These are phyloP conservation scores for Lasiodiplodia sp. DNA, from an alignment of 2,329 filamentous ascomycete genomes.

Conservation along the genomic window DNA sequence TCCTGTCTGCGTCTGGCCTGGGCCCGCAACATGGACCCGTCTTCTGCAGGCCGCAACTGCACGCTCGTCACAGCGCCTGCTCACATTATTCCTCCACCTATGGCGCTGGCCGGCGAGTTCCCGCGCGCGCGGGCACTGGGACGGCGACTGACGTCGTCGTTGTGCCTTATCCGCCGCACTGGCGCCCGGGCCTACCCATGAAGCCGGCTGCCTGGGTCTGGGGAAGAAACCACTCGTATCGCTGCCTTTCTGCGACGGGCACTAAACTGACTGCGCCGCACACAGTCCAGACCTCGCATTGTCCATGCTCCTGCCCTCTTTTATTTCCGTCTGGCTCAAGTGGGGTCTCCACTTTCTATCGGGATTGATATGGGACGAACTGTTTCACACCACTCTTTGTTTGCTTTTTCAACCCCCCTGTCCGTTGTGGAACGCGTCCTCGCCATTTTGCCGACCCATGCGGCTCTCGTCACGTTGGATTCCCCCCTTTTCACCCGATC, in stretches of 20 bases:
- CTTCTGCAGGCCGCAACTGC: neutral
- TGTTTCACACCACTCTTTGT: constrained; percentile 12
- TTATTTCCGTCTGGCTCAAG: neutral
- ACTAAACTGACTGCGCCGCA: neutral
- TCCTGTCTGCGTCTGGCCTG: neutral
- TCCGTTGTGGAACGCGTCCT: neutral
- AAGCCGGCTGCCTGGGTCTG: constrained; percentile 1
- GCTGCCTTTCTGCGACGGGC: constrained; percentile 1
- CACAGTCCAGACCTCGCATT: constrained; percentile 11
- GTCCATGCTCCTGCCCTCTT: neutral
- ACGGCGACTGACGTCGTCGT: constrained; percentile 13
- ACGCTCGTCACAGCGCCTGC: neutral
- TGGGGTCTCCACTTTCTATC: neutral
- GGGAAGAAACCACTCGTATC: constrained; percentile 22
- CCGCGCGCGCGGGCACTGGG: neutral
- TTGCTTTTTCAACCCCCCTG: constrained; percentile 5
- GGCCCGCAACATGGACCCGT: constrained; percentile 10
- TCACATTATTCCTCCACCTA: neutral
- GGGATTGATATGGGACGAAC: neutral
- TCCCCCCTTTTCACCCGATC: neutral
- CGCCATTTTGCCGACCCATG: neutral
- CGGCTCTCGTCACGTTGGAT: constrained; percentile 9
- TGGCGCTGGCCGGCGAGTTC: neutral
- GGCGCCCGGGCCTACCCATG: constrained; percentile 13
- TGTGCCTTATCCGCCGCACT: constrained; percentile 27